Evolutionary conservation across 352 stramenopile genomes (phyloP).

Genomic region (Phytophthora hibernalis): DNA sequence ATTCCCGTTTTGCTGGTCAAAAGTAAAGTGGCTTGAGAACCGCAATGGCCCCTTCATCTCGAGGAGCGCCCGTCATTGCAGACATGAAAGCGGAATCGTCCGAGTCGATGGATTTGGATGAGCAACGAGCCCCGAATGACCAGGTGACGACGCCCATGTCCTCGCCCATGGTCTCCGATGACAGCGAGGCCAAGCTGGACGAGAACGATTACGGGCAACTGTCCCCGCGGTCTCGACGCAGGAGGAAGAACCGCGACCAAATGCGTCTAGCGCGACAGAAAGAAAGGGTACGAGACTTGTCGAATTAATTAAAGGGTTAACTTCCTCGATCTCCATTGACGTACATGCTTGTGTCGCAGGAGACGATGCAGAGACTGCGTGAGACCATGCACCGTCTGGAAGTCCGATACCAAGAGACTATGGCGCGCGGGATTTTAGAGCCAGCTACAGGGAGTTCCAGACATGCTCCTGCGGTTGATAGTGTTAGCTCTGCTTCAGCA

Average conservation of each 20-base stretch:
- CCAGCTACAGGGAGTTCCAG: not conserved
- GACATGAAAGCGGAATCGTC: not conserved
- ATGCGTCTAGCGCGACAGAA: slow-evolving; percentile 58
- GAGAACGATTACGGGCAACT: slow-evolving; percentile 24
- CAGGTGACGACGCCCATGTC: not conserved
- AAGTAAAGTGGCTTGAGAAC: slow-evolving; percentile 1
- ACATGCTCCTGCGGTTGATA: not conserved
- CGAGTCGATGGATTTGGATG: not conserved
- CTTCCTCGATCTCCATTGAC: not conserved
- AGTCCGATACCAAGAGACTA: slow-evolving; percentile 34
- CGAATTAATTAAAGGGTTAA: too few species aligned
- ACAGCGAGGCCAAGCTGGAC: slow-evolving; percentile 3
- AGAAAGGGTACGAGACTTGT: slow-evolving; percentile 36
- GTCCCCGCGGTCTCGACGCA: slow-evolving; percentile 54
- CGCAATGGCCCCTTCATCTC: slow-evolving; percentile 3
- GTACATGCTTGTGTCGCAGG: slow-evolving; percentile 18
- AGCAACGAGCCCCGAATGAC: not conserved
- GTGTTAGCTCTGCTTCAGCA: not conserved
- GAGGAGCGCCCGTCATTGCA: not conserved
- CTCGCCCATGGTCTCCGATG: slow-evolving; percentile 17
- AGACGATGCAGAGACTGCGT: slow-evolving; percentile 57
- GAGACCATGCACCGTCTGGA: slow-evolving; percentile 58
- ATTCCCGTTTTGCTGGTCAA: slow-evolving; percentile 16
- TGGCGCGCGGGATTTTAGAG: slow-evolving; percentile 11
- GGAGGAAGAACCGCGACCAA: slow-evolving; percentile 61